Evolutionary conservation across 1,139 yeast genomes (phyloP), one percentile per base, ranked within the genome.

Genomic region (Hyphopichia wangnamkhiaoensis): DNA sequence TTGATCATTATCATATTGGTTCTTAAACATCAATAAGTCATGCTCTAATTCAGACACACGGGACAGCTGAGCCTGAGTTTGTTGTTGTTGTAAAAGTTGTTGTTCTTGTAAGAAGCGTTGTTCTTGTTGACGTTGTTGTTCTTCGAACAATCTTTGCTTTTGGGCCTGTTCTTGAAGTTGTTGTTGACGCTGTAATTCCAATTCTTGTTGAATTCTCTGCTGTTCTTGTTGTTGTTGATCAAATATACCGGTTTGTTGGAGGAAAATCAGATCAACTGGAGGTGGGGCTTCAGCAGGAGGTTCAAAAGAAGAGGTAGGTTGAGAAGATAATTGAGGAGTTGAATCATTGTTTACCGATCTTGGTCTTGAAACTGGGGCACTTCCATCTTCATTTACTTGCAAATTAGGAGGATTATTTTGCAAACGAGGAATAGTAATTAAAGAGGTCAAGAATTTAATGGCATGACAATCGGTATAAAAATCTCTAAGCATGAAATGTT

Each of bases 381-480:
- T 74, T 17, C 70, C 75, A 21, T 63, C 70, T 36, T 73, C 83
- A 25, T 65, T 71, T 27, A 73, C 66, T 43, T 79, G 68, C 46
- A 87, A 75, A 35, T 90, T 89, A 14, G 97, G 89, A 12, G 85
- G 80, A 34, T 65, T 67, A 37, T 67, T 65, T 8, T 91, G 82
- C 40, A 93, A 71, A 52, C 86, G 80, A 30, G 98, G 98, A 46
- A 93, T 83, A 2, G 94, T 84, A 35, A 93, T 84, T 59, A 93
- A 75, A 37, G 91, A 80, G 2, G 95, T 82, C 55, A 93, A 75
- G 54, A 85, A 89, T 58, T 86, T 85, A 46, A 93, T 80, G 1
- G 93, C 80, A 17, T 93, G 84, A 60, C 96, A 89, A 56, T 91
- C 96, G 30, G 94, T 88, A 65, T 88, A 93, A 52, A 93, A 89